Base-by-base conservation (phyloP, 768 basidiomycete species). In the Lactarius hengduanensis region DNA sequence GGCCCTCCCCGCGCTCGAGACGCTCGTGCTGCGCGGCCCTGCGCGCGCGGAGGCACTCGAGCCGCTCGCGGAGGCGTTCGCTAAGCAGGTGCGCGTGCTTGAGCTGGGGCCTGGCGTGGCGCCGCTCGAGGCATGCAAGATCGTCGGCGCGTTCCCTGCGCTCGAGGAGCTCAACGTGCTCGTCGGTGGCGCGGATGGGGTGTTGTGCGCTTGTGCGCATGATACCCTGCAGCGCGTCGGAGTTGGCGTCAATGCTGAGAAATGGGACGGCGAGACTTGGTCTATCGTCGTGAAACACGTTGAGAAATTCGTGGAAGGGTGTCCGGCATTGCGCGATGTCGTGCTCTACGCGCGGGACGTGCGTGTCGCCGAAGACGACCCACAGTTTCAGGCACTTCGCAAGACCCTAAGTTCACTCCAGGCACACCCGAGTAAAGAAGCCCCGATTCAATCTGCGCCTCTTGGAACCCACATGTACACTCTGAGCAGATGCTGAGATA, bases 151-250 rank as follows among this genome's bases (percentile, higher is more conserved):
- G 36, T 70, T 67, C 58, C 40, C 60, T 4, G 66, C 26, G 38
- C 60, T 70, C n/a, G 41, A 58, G 18, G 66, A 65, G 61, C 47
- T 68, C 34, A 62, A 70, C 47, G 53, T 68, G 57, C 53, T 41
- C 26, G 38, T 60, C 18, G 20, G 43, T 30, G 22, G 26, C 16
- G 43, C 50, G 16, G 30, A 16, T 30, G 22, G 20, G 3, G 13
- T 26, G 13, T 13, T 15, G 50, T 28, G 26, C 26, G 40, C 36
- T 3, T 62, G 60, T 16, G 57, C 15, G 11, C 69, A 69, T 41
- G 41, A 45, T 4, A 22, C 58, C 28, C 56, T 69, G 26, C 34
- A 28, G 45, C 60, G 59, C 36, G 56, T 69, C 4, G 69, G 69
- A 38, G 1, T 69, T 38, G 58, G 50, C 50, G 22, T 66, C 47